Conservation (phyloP, 108 stramenopile species). For the Thalassiosira profunda region DNA sequence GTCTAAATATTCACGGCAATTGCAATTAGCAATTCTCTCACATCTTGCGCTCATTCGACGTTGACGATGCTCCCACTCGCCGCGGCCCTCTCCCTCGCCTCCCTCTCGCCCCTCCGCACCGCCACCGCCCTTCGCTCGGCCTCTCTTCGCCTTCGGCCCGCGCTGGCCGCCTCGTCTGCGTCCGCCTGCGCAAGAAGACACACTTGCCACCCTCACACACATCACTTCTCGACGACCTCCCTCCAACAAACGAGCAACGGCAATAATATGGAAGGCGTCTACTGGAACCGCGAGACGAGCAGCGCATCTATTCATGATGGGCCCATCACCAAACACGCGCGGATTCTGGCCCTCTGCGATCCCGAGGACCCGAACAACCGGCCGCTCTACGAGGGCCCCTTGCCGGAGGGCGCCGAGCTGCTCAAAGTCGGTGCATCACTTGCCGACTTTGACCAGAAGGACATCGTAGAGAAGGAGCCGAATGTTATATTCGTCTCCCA, state of each 20-base stretch:
- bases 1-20: too few relatives aligned
- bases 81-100: conserved; percentile 13
- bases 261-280: too few relatives aligned
- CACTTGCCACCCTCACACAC: too few relatives aligned
- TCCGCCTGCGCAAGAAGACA: not conserved
- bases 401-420: conserved; percentile 66
- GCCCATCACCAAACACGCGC: conserved; percentile 53
- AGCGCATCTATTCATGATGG: conserved; percentile 12
- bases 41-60: too few relatives aligned
- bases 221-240: too few relatives aligned
- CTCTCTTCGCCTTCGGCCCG: not conserved
- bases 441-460: conserved; percentile 63
- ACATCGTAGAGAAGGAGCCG: conserved; percentile 47
- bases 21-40: too few relatives aligned
- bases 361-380: conserved; percentile 62
- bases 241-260: too few relatives aligned
- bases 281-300: conserved; percentile 58
- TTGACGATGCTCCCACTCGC: too few relatives aligned
- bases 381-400: conserved; percentile 54
- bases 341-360: conserved; percentile 63
- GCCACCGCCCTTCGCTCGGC: conserved; percentile 1
- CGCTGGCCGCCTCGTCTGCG: not conserved
- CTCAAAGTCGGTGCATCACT: conserved; percentile 60
- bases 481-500: conserved; percentile 81
- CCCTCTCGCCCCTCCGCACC: not conserved